Conservation (phyloP, 345 rosid genomes). For the Eutrema heterophyllum region DNA sequence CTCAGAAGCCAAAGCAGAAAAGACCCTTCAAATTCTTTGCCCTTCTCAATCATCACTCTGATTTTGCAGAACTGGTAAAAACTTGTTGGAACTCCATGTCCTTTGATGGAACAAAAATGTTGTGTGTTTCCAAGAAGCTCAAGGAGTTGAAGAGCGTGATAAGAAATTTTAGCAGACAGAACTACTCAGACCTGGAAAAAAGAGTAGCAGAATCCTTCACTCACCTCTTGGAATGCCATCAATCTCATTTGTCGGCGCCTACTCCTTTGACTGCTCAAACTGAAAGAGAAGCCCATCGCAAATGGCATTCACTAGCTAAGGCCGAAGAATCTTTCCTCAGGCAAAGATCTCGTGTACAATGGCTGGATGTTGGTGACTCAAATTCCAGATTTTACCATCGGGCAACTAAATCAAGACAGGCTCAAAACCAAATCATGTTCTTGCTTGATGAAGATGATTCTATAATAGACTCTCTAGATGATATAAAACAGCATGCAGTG, state of each 20-base stretch:
- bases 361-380: no score
- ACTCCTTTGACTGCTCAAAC: accelerated
- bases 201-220: background rate
- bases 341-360: background rate
- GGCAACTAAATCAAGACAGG: no score
- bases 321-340: background rate
- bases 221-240: background rate
- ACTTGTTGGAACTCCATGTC: background rate
- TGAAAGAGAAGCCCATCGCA: background rate
- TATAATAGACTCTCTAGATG: no score
- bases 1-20: background rate
- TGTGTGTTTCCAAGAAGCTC: background rate
- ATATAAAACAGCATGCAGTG: no score
- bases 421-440: no score
- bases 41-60: background rate
- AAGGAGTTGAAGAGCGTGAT: background rate
- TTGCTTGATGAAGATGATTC: no score
- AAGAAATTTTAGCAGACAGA: background rate
- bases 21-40: background rate
- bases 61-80: background rate
- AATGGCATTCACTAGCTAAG: background rate
- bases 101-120: background rate
- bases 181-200: background rate
- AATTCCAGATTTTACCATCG: no score
- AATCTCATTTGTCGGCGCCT: background rate